Evolutionary conservation across 257 asterid genomes (phyloP).

Genomic region (Jaltomata sinuosa): DNA sequence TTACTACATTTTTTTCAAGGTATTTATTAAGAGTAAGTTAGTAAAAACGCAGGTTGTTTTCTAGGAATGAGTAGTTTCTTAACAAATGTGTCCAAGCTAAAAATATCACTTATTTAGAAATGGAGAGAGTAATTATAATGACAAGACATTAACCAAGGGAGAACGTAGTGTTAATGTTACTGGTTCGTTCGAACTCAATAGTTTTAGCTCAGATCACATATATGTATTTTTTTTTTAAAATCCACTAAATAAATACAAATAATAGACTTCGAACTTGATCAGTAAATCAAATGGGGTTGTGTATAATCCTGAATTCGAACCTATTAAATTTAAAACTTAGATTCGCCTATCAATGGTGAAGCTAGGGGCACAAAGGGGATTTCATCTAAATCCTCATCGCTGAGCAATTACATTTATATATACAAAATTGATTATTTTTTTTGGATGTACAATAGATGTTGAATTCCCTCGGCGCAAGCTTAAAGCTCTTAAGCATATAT

Average conservation of each 20-base stretch:
- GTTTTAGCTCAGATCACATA: background rate
- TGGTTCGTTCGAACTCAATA: background rate
- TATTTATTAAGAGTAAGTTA: too few species aligned
- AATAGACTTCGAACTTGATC: background rate
- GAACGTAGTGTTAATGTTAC: background rate
- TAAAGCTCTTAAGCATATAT: background rate
- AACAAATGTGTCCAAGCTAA: too few species aligned
- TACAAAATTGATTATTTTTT: background rate
- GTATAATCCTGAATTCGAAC: background rate
- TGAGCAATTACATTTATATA: background rate
- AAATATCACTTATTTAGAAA: too few species aligned
- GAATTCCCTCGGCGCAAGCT: background rate
- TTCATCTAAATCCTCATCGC: background rate
- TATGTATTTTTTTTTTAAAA: too few species aligned
- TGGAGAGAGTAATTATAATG: background rate
- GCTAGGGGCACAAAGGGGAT: background rate
- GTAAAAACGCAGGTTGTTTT: too few species aligned
- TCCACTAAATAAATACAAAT: too few species aligned
- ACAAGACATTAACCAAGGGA: background rate
- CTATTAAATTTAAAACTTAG: background rate
- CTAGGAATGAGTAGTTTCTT: too few species aligned
- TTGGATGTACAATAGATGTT: too few species aligned
- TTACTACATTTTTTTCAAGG: too few species aligned
- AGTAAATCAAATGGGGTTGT: background rate
- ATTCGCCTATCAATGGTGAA: background rate